Evolutionary conservation across 1,284 basidiomycete genomes (phyloP).

Genomic region (Coniophora puteana): DNA sequence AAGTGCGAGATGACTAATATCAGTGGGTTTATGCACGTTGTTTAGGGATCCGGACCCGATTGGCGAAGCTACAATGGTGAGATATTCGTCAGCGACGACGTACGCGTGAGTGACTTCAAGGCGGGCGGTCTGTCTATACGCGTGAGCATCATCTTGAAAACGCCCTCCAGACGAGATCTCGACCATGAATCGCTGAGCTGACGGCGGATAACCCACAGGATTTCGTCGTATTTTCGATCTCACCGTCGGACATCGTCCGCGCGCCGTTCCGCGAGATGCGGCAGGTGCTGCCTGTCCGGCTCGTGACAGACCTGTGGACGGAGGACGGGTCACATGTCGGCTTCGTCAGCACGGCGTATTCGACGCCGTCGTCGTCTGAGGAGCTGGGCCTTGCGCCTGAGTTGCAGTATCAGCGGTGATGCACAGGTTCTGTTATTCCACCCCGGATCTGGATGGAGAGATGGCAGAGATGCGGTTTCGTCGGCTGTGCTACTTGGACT

Average conservation of each 20-base stretch:
- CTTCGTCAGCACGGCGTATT: constrained; percentile 13
- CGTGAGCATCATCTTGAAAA: constrained; percentile 30
- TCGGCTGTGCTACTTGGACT: too few species aligned
- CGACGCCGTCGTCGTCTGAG: constrained; percentile 25
- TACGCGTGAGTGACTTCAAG: constrained; percentile 57
- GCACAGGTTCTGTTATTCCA: background rate
- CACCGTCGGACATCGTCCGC: constrained; percentile 50
- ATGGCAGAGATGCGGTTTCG: too few species aligned
- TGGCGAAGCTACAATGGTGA: constrained; percentile 63
- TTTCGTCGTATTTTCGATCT: constrained; percentile 57
- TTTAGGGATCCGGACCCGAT: constrained; percentile 54
- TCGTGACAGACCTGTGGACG: constrained; percentile 62
- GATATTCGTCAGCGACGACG: constrained; percentile 42
- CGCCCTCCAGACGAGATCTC: background rate
- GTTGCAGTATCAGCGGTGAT: constrained; percentile 5
- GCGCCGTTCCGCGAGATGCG: constrained; percentile 57
- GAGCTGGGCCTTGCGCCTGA: constrained; percentile 16
- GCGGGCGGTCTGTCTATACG: constrained; percentile 63
- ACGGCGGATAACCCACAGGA: constrained; percentile 39
- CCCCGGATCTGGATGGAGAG: too few species aligned
- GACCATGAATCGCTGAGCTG: too few species aligned
- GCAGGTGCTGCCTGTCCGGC: constrained; percentile 54
- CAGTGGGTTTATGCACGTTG: background rate
- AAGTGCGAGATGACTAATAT: background rate
- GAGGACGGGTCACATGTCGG: constrained; percentile 37